Conservation (phyloP, 768 basidiomycete genomes). For the Leccinum arenicola region DNA sequence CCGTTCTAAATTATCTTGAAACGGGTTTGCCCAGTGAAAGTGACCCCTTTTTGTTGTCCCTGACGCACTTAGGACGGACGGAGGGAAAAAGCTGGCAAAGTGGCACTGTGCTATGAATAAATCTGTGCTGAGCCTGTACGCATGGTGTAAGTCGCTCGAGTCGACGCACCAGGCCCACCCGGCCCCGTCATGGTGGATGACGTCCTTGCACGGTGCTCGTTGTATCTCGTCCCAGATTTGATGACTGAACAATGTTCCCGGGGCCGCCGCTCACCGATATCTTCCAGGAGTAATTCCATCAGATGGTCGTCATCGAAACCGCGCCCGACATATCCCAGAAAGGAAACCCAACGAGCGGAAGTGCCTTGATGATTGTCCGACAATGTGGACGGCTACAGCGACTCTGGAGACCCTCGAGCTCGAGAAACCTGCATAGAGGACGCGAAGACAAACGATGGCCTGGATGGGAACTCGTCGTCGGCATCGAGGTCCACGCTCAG, state of each 20-base stretch:
- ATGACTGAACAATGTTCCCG: neutral
- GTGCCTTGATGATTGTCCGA: slow-evolving; percentile 21
- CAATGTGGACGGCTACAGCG: slow-evolving; percentile 15
- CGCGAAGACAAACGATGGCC: slow-evolving; percentile 54
- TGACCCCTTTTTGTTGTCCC: neutral
- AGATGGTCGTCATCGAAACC: neutral
- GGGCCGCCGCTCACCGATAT: neutral
- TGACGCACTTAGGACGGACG: neutral
- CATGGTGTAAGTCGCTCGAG: neutral
- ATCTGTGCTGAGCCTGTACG: neutral
- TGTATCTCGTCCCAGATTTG: neutral
- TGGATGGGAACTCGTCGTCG: slow-evolving; percentile 88
- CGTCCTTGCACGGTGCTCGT: no score
- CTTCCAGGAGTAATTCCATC: neutral
- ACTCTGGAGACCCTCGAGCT: slow-evolving; percentile 8
- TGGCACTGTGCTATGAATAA: neutral
- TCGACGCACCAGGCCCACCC: neutral
- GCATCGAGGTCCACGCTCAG: slow-evolving; percentile 95
- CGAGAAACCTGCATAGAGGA: slow-evolving; percentile 4
- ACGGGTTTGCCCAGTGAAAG: neutral
- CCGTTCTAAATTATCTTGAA: neutral
- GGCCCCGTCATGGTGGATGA: no score
- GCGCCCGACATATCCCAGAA: neutral
- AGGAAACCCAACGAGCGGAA: slow-evolving; percentile 14
- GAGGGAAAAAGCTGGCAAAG: neutral